A percentile compares a stretch with the other conserved stretches of the same genome.
Evolutionary conservation across 2,329 filamentous ascomycete species (phyloP).

Genomic region (Fusarium temperatum): DNA sequence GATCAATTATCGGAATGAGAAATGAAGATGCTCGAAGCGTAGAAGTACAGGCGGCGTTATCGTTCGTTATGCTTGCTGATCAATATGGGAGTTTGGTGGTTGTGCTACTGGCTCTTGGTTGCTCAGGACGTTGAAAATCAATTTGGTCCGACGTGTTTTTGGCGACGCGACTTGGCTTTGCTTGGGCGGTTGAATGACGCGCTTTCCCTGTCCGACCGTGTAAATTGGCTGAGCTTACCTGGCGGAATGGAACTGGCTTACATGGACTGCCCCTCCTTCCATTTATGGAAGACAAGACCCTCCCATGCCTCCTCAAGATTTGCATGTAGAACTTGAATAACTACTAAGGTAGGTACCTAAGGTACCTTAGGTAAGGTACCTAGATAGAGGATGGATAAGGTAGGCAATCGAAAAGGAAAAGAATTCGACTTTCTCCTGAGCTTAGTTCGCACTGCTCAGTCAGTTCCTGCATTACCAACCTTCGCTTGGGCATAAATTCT

Average conservation of each 20-base stretch:
- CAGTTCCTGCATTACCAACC: neutral
- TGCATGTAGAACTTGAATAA: neutral
- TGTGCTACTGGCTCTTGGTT: neutral
- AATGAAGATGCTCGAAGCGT: neutral
- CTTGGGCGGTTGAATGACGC: slow-evolving; percentile 32
- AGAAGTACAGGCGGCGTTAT: neutral
- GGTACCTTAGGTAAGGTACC: too few relatives aligned
- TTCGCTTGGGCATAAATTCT: neutral
- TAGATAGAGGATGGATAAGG: neutral
- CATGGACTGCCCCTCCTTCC: slow-evolving; percentile 30
- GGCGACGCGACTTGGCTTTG: slow-evolving; percentile 38
- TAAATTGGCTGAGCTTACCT: slow-evolving; percentile 19
- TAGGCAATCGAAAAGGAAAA: neutral
- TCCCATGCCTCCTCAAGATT: neutral
- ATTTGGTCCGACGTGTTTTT: slow-evolving; percentile 42
- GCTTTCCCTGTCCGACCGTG: slow-evolving; percentile 14
- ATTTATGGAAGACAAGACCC: neutral
- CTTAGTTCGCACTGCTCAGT: neutral
- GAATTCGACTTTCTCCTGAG: neutral
- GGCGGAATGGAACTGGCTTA: neutral
- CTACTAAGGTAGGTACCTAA: too few relatives aligned
- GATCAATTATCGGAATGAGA: neutral
- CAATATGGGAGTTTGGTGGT: neutral
- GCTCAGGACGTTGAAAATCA: slow-evolving; percentile 32
- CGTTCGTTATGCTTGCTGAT: slow-evolving; percentile 14